These are phyloP conservation scores for Suhomyces wounanorum DNA, from an alignment of 1,139 yeast species.

Conservation along the genomic window DNA sequence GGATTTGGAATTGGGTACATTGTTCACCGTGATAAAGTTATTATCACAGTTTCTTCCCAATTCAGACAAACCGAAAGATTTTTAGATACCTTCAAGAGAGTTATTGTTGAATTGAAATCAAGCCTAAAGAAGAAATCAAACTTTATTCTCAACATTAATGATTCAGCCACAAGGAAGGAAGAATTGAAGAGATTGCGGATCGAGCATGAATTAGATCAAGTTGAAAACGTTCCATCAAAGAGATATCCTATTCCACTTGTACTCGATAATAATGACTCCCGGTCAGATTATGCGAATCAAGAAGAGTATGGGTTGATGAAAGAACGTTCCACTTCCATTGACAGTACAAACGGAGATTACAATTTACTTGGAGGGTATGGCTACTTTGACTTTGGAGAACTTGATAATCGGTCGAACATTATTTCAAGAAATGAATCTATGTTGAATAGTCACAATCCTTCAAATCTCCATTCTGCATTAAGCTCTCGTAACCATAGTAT, in stretches of 20 bases:
- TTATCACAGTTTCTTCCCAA: constrained; percentile 69
- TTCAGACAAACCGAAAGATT: constrained; percentile 73
- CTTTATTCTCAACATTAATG: constrained; percentile 35
- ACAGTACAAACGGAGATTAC: constrained; percentile 22
- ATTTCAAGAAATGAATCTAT: constrained; percentile 34
- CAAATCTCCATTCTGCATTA: constrained; percentile 22
- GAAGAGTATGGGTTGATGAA: constrained; percentile 13
- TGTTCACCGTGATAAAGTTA: constrained; percentile 59
- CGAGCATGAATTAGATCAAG: constrained; percentile 38
- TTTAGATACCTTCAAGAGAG: constrained; percentile 62
- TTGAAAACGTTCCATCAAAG: constrained; percentile 34
- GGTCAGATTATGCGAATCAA: constrained; percentile 21
- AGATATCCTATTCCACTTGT: constrained; percentile 42
- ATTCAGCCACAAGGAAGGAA: constrained; percentile 34
- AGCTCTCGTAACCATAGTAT: constrained; percentile 37
- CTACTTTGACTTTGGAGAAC: constrained; percentile 70
- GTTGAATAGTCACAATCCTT: constrained; percentile 26
- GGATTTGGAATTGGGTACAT: constrained; percentile 82
- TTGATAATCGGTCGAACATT: constrained; percentile 36
- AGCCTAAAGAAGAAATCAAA: constrained; percentile 46
- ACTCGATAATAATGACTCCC: constrained; percentile 21
- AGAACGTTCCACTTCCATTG: constrained; percentile 13
- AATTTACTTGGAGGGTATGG: constrained; percentile 70
- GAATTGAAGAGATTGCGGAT: constrained; percentile 41
- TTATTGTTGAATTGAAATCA: constrained; percentile 53